Evolutionary conservation across 2,329 filamentous ascomycete species (phyloP).

Genomic region (Epichloe baconii): DNA sequence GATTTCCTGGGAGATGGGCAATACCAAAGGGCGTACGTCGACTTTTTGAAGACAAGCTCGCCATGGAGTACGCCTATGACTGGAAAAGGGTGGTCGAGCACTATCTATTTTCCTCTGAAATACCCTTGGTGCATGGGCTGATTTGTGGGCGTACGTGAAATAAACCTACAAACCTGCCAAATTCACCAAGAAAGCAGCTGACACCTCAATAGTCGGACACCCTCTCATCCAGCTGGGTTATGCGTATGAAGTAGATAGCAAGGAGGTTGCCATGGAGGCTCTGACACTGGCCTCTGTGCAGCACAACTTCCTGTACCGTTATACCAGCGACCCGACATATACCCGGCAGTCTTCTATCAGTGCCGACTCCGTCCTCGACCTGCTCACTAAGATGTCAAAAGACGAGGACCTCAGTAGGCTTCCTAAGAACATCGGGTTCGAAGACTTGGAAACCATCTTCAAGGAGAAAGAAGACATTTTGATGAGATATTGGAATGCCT

Average conservation of each 20-base stretch:
- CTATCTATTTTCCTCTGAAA: conserved; percentile 60
- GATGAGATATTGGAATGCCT: conserved; percentile 84
- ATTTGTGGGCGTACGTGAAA: conserved; percentile 56
- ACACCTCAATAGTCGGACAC: conserved; percentile 53
- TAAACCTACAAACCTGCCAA: background rate
- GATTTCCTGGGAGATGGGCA: conserved; percentile 65
- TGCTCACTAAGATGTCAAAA: conserved; percentile 53
- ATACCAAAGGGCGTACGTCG: conserved; percentile 82
- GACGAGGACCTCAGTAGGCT: conserved; percentile 60
- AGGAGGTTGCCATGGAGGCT: conserved; percentile 80
- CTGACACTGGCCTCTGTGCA: conserved; percentile 52
- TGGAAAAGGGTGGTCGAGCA: conserved; percentile 68
- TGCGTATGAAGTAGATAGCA: conserved; percentile 75
- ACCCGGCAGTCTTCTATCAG: conserved; percentile 48
- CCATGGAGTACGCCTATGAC: conserved; percentile 59
- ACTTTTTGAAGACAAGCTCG: conserved; percentile 94
- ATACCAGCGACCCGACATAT: conserved; percentile 60
- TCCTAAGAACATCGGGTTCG: conserved; percentile 42
- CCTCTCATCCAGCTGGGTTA: conserved; percentile 94
- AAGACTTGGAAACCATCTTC: conserved; percentile 58
- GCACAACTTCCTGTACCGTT: conserved; percentile 49
- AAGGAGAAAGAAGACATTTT: conserved; percentile 54
- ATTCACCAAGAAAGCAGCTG: conserved; percentile 6
- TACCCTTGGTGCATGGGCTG: conserved; percentile 70
- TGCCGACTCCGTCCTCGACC: conserved; percentile 51